Conservation (phyloP, 164 flowering plant genomes). For the Nelumbo lutea region DNA sequence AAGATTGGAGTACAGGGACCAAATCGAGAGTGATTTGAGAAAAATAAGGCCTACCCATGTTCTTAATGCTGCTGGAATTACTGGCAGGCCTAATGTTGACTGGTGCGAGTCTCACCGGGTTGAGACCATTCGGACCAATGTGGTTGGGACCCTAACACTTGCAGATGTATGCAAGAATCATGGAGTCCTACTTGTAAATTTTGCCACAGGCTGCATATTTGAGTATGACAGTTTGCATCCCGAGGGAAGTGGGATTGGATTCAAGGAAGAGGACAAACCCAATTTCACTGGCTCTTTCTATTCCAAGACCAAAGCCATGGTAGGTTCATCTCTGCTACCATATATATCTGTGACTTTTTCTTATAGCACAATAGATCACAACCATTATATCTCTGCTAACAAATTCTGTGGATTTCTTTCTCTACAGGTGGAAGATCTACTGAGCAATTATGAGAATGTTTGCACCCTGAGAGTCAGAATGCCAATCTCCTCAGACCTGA, state of each 20-base stretch:
- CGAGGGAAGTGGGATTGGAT: not conserved
- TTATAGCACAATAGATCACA: too few relatives aligned
- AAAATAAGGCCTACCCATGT: conserved; percentile 4
- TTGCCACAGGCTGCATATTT: not conserved
- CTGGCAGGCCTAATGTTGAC: not conserved
- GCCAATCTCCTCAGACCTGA: conserved; percentile 2
- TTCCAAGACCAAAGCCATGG: conserved; percentile 5
- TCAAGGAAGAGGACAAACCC: too few relatives aligned
- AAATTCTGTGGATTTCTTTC: not conserved
- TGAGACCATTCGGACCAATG: not conserved
- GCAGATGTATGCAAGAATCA: not conserved
- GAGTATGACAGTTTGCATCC: not conserved
- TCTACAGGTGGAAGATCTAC: not conserved
- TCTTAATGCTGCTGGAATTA: not conserved
- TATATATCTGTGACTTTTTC: too few relatives aligned
- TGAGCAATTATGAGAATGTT: too few relatives aligned
- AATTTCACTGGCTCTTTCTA: not conserved
- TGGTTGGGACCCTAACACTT: not conserved
- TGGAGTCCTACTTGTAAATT: not conserved
- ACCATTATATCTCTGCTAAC: too few relatives aligned
- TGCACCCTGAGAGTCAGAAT: not conserved
- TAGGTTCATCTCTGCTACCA: not conserved
- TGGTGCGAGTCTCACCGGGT: conserved; percentile 1
- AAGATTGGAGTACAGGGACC: conserved; percentile 1
- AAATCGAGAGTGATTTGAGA: conserved; percentile 1